Evolutionary conservation across 805 yeast species (phyloP), one percentile per base, ranked within the genome.

Genomic region (Lipomyces chichibuensis): DNA sequence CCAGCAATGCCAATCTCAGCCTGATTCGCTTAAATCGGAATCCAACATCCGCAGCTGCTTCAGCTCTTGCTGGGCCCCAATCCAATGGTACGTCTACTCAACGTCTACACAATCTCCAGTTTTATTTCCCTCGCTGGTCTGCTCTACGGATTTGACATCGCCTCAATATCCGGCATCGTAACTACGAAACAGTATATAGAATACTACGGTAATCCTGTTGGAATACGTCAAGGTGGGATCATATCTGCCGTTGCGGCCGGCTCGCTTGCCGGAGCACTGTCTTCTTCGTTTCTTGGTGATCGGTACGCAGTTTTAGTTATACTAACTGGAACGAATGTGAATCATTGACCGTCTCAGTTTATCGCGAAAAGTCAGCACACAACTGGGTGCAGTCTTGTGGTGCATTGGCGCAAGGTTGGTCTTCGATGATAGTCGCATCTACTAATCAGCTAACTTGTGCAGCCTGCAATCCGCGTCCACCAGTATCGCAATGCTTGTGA

Each of bases 401-500:
- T 49, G 53, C 53, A n/a, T 49, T 13, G 53, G 53, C 2, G 53
- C 25, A 14, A 23, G 53, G 53, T 49, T 5, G 20, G 23, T n/a
- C 5, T 6, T 11, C n/a, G 20, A 14, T 5, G 3, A 23, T 8
- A n/a, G 13, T 14, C 20, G 20, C 3, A 27, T 27, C 29, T 49
- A 9, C 27, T 25, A 25, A 6, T 13, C 20, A n/a, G 20, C 53
- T 49, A 49, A 49, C n/a, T n/a, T 49, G 0, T 23, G 23, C 20
- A 49, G 53, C 9, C 25, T 49, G 53, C 53, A 49, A 49, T n/a
- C 53, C 11, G 2, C 53, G 20, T 49, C 53, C 20, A 49, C 53
- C 3, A 25, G 53, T 25, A 13, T 49, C 2, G 1, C 53, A 49
- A 49, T 49, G 53, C 53, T 49, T 23, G 85, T 88, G 11, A 73